Evolutionary conservation across 768 basidiomycete species (phyloP).

Genomic region (Podaxis pistillaris): DNA sequence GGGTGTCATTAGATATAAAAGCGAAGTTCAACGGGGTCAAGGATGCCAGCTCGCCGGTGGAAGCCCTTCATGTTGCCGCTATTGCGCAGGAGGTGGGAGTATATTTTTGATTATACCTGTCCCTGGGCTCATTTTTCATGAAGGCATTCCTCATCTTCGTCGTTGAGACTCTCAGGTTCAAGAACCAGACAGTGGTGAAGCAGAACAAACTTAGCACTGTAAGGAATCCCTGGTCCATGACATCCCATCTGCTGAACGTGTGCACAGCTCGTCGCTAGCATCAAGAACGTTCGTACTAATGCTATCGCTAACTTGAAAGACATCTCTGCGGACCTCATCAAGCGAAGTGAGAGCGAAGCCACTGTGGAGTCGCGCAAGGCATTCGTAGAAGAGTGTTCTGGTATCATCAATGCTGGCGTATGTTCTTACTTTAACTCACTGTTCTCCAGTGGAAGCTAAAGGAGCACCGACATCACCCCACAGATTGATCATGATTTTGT

Average conservation of each 20-base stretch:
- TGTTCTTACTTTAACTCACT: constrained; percentile 2
- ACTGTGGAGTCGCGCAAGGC: constrained; percentile 50
- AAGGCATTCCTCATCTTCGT: constrained; percentile 74
- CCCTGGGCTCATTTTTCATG: constrained; percentile 1
- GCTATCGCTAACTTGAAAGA: constrained; percentile 53
- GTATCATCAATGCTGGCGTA: constrained; percentile 36
- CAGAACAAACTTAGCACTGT: constrained; percentile 73
- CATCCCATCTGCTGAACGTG: constrained; percentile 9
- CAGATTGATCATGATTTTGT: constrained; percentile 69
- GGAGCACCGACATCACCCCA: constrained; percentile 28
- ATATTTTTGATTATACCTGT: background rate
- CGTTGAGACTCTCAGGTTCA: constrained; percentile 74
- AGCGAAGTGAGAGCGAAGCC: constrained; percentile 49
- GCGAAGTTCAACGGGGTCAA: constrained; percentile 46
- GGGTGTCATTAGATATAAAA: constrained; percentile 45
- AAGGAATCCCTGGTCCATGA: constrained; percentile 24
- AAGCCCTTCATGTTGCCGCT: constrained; percentile 70
- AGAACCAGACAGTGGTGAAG: constrained; percentile 64
- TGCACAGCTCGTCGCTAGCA: constrained; percentile 58
- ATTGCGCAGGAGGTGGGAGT: constrained; percentile 68
- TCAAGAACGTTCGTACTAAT: constrained; percentile 59
- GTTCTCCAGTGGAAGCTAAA: constrained; percentile 10
- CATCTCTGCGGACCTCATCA: constrained; percentile 52
- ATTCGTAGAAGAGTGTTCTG: constrained; percentile 50
- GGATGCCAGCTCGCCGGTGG: constrained; percentile 42